Conservation (phyloP, 78 protist genomes). For the Pigoraptor vietnamica region DNA sequence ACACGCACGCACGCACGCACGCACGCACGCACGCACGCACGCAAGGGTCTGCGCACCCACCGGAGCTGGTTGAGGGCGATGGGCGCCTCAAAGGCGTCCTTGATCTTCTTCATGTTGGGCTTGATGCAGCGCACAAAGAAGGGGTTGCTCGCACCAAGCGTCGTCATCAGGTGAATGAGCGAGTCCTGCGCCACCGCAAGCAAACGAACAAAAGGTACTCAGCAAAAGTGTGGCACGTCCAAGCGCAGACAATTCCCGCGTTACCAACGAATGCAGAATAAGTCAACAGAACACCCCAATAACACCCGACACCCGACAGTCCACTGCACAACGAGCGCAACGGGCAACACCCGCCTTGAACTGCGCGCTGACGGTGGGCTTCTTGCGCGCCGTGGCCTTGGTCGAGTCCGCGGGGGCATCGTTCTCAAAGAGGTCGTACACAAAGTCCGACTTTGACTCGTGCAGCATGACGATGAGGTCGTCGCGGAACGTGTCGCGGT, state of each 20-base stretch:
- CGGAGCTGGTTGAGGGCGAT: constrained; percentile 9
- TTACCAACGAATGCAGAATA: too few species aligned
- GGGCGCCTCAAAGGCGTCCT: background rate
- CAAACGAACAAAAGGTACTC: background rate
- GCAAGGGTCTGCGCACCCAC: too few species aligned
- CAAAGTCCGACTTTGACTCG: background rate
- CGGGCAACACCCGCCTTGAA: constrained; percentile 6
- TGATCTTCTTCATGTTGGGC: background rate
- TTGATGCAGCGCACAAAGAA: constrained; percentile 20
- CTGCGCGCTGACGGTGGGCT: background rate
- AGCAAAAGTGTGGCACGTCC: too few species aligned
- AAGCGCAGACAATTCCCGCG: too few species aligned
- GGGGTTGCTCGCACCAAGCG: background rate
- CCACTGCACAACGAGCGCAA: too few species aligned
- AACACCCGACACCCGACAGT: too few species aligned
- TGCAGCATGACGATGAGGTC: background rate
- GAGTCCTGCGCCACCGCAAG: background rate
- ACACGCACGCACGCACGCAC: background rate
- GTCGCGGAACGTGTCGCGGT: constrained; percentile 21
- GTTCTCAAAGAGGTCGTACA: constrained; percentile 10
- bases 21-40: background rate
- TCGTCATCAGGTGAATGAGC: background rate
- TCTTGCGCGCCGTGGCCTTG: background rate
- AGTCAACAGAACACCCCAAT: too few species aligned
- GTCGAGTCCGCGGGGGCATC: background rate